phyloP scores from a whole-genome alignment of 2,329 filamentous ascomycete genomes.

The Monilinia polystroma region DNA sequence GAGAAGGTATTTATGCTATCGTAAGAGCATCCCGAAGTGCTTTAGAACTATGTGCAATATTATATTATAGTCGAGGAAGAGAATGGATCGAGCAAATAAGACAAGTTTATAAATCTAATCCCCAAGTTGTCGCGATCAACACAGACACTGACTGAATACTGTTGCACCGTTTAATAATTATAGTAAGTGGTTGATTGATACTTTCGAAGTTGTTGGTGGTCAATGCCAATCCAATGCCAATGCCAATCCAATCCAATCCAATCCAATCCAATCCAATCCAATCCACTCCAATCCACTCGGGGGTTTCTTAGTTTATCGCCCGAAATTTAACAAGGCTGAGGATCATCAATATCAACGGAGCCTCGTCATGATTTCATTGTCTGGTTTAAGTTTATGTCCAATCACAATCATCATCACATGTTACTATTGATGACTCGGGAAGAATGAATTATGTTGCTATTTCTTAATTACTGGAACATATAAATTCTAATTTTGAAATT shows the following conservation, averaged over 20 bases:
- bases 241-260: too few species aligned
- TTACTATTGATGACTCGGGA: not conserved
- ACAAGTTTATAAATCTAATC: conserved; percentile 5
- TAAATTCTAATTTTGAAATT: not conserved
- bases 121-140: conserved; percentile 22
- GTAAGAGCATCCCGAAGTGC: conserved; percentile 34
- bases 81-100: not conserved
- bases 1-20: conserved; percentile 29
- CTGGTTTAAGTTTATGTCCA: not conserved
- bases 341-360: not conserved
- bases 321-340: conserved; percentile 15
- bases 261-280: too few species aligned
- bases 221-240: too few species aligned
- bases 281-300: not conserved
- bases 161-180: conserved; percentile 4
- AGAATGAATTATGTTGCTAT: too few species aligned
- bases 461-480: not conserved
- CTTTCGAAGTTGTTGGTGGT: conserved; percentile 20
- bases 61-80: conserved; percentile 18
- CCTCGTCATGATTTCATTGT: not conserved
- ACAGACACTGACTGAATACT: conserved; percentile 23
- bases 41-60: conserved; percentile 2
- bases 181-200: not conserved
- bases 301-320: not conserved
- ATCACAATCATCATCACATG: not conserved